phyloP scores from a whole-genome alignment of 2,329 filamentous ascomycete species.

The Cladosporium halotolerans region DNA sequence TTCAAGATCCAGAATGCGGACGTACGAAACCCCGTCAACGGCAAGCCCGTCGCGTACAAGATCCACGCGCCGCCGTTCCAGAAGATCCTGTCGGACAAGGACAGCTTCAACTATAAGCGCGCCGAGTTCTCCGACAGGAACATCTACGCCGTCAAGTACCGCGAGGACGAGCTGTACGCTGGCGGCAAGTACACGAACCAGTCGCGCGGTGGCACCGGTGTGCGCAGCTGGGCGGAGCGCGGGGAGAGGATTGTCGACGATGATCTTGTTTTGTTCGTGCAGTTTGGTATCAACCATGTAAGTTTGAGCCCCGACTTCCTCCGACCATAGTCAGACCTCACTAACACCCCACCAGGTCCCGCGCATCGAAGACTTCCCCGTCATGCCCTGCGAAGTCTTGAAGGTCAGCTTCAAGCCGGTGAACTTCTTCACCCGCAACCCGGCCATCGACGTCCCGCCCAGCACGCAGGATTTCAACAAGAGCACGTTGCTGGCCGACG shows the following conservation, averaged over 20 bases:
- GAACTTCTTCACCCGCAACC: slow-evolving; percentile 55
- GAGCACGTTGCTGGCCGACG: slow-evolving; percentile 28
- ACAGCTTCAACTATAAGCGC: slow-evolving; percentile 51
- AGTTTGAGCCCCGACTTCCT: slow-evolving; percentile 10
- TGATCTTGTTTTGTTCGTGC: slow-evolving; percentile 52
- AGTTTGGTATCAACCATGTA: slow-evolving; percentile 52
- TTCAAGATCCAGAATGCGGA: slow-evolving; percentile 46
- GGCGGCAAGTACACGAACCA: slow-evolving; percentile 58
- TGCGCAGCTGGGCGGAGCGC: slow-evolving; percentile 44
- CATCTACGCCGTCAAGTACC: slow-evolving; percentile 53
- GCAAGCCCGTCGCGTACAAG: slow-evolving; percentile 45
- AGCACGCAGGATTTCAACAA: slow-evolving; percentile 45
- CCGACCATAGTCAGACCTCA: not conserved
- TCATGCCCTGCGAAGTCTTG: slow-evolving; percentile 54
- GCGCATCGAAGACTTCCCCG: slow-evolving; percentile 51
- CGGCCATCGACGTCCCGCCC: slow-evolving; percentile 51
- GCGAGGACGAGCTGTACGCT: slow-evolving; percentile 54
- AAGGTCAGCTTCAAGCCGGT: slow-evolving; percentile 53
- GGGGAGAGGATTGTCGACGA: slow-evolving; percentile 50
- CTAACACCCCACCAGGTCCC: slow-evolving; percentile 32
- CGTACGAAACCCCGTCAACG: slow-evolving; percentile 42
- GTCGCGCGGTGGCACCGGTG: slow-evolving; percentile 46
- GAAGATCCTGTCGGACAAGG: slow-evolving; percentile 47
- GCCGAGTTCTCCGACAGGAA: slow-evolving; percentile 55
- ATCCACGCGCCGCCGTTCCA: slow-evolving; percentile 45